These are phyloP conservation scores for Wallacemonas sp. DNA, from an alignment of 208 protist genomes.

Conservation along the genomic window DNA sequence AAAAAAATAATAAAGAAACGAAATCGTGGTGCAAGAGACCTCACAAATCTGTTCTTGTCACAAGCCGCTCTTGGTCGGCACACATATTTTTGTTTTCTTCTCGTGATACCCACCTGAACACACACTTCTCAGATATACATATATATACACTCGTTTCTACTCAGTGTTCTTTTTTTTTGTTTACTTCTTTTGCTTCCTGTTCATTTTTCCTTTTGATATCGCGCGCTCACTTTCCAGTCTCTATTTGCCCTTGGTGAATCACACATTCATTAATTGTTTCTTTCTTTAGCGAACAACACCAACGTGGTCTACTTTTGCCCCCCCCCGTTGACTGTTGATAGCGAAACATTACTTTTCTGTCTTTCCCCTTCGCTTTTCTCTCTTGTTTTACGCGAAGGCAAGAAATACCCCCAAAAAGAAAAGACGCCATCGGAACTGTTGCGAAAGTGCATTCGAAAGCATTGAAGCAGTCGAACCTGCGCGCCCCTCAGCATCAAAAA, in stretches of 20 bases:
- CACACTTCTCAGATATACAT: too few relatives aligned
- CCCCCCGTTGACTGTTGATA: neutral
- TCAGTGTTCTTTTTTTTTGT: constrained; percentile 15
- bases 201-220: constrained; percentile 5
- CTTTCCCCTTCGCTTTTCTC: neutral
- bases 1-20: constrained; percentile 8
- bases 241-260: too few relatives aligned
- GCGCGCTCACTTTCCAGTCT: too few relatives aligned
- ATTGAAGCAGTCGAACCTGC: too few relatives aligned
- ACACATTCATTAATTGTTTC: constrained; percentile 8
- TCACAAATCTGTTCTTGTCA: constrained; percentile 10
- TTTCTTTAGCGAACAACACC: neutral
- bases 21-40: neutral
- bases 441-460: too few relatives aligned
- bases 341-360: too few relatives aligned
- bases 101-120: too few relatives aligned
- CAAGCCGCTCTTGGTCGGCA: neutral
- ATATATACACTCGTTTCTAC: neutral
- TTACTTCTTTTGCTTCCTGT: constrained; percentile 4
- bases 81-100: neutral
- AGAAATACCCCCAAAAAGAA: too few relatives aligned
- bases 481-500: neutral
- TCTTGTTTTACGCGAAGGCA: neutral
- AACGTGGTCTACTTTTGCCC: neutral
- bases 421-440: too few relatives aligned